phyloP scores from a whole-genome alignment of 371 early-diverging fungal genomes.

The Mortierella sp. region DNA sequence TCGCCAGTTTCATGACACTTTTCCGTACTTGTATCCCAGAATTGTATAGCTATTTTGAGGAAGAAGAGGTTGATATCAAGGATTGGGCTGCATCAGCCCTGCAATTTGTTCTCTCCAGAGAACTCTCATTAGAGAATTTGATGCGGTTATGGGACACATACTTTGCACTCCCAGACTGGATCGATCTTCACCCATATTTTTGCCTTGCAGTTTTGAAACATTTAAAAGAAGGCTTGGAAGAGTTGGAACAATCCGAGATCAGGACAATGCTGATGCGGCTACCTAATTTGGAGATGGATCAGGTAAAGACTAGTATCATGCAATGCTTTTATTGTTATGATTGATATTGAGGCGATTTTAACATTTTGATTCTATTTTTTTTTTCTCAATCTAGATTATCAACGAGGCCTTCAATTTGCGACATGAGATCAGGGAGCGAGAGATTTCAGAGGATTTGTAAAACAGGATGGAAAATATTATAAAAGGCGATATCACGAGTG shows the following conservation, averaged over 20 bases:
- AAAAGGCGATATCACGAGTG: not conserved
- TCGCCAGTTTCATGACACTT: constrained; percentile 86
- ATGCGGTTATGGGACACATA: constrained; percentile 90
- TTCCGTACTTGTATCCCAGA: constrained; percentile 84
- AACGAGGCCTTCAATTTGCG: constrained; percentile 74
- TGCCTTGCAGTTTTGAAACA: constrained; percentile 70
- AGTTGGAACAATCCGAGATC: constrained; percentile 93
- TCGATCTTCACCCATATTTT: constrained; percentile 84
- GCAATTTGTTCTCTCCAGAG: constrained; percentile 81
- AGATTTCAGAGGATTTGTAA: constrained; percentile 46
- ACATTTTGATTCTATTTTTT: not conserved
- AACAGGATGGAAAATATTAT: not conserved
- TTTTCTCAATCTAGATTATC: constrained; percentile 59
- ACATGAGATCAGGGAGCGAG: constrained; percentile 72
- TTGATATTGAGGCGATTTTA: not conserved
- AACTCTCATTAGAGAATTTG: constrained; percentile 83
- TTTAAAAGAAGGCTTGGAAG: constrained; percentile 85
- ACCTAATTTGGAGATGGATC: constrained; percentile 80
- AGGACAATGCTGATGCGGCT: constrained; percentile 84
- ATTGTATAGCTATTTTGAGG: constrained; percentile 90
- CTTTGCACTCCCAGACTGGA: constrained; percentile 77
- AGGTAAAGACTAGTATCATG: constrained; percentile 57
- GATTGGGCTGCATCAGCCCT: constrained; percentile 95
- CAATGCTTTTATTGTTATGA: not conserved
- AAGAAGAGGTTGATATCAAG: constrained; percentile 92